Percentiles rank a stretch among this genome's conserved stretches.
phyloP scores from a whole-genome alignment of 78 protist genomes.

The Emiliania huxleyi region DNA sequence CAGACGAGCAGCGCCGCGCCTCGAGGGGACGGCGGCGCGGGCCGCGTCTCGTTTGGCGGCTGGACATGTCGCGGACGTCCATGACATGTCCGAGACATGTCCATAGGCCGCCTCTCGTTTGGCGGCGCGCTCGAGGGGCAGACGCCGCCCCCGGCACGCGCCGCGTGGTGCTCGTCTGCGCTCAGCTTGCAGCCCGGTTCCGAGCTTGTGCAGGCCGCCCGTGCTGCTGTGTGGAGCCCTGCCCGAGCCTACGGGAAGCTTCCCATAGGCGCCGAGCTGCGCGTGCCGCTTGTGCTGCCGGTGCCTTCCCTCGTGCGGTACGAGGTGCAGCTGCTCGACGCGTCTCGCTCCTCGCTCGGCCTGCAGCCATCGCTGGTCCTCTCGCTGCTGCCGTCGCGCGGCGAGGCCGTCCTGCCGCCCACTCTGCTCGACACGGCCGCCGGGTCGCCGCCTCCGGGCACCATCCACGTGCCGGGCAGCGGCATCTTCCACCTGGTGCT shows the following conservation, averaged over 20 bases:
- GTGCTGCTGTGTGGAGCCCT: too few species aligned
- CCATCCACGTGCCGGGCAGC: neutral
- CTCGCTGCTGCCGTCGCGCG: neutral
- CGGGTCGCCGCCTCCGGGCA: neutral
- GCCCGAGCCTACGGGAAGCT: too few species aligned
- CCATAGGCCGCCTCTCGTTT: too few species aligned
- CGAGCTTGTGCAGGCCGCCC: too few species aligned
- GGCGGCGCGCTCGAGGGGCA: neutral
- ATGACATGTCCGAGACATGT: neutral
- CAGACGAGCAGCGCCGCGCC: too few species aligned
- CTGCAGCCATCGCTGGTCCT: neutral
- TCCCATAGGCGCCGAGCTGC: neutral
- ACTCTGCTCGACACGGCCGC: neutral
- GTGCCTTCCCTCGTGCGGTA: neutral
- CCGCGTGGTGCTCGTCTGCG: neutral
- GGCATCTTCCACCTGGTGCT: neutral
- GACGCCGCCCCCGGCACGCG: neutral
- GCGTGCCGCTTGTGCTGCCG: neutral
- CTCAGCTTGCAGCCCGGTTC: neutral
- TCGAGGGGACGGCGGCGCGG: too few species aligned
- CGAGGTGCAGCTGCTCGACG: neutral
- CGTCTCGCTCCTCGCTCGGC: neutral
- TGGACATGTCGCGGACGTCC: neutral
- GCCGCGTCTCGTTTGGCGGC: too few species aligned
- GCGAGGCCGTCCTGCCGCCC: neutral